A percentile compares a stretch with the other conserved stretches of the same genome.
Evolutionary conservation across 1,284 basidiomycete species (phyloP).

Genomic region (Ustilago curta): DNA sequence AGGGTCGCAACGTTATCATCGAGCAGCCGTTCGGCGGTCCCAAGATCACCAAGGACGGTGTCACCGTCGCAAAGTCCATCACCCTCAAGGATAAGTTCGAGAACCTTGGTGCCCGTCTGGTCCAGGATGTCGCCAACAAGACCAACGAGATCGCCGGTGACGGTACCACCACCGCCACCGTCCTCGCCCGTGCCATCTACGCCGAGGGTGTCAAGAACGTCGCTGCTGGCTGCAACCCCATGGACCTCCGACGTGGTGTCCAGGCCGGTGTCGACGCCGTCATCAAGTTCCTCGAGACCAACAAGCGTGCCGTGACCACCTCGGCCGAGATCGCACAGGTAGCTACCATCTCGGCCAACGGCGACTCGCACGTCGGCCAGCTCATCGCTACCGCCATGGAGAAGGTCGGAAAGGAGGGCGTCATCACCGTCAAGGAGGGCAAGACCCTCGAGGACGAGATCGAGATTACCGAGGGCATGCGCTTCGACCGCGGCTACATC

Average conservation of each 20-base stretch:
- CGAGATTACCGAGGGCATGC: conserved; percentile 99
- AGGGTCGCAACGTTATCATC: conserved; percentile 99
- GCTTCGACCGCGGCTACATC: conserved; percentile 98
- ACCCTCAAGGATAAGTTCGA: conserved; percentile 97
- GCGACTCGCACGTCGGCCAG: conserved; percentile 90
- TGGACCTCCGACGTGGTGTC: conserved; percentile 96
- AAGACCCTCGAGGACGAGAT: conserved; percentile 97
- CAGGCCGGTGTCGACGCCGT: conserved; percentile 97
- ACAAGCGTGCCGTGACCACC: conserved; percentile 95
- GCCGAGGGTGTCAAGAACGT: conserved; percentile 99
- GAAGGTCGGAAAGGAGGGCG: conserved; percentile 99
- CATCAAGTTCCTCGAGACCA: conserved; percentile 87
- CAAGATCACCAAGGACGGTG: conserved; percentile 99
- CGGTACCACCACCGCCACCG: conserved; percentile 97
- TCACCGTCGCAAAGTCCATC: conserved; percentile 96
- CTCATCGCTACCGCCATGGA: conserved; percentile 99
- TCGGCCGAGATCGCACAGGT: conserved; percentile 97
- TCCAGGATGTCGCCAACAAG: conserved; percentile 95
- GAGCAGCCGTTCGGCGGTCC: conserved; percentile 97
- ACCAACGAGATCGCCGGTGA: conserved; percentile 98
- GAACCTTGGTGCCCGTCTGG: conserved; percentile 96
- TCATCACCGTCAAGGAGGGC: conserved; percentile 99
- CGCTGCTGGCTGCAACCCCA: conserved; percentile 98
- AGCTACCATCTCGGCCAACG: conserved; percentile 98
- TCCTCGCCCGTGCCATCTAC: conserved; percentile 96